These are phyloP conservation scores for Russula compacta DNA, from an alignment of 768 basidiomycete genomes.

Conservation along the genomic window DNA sequence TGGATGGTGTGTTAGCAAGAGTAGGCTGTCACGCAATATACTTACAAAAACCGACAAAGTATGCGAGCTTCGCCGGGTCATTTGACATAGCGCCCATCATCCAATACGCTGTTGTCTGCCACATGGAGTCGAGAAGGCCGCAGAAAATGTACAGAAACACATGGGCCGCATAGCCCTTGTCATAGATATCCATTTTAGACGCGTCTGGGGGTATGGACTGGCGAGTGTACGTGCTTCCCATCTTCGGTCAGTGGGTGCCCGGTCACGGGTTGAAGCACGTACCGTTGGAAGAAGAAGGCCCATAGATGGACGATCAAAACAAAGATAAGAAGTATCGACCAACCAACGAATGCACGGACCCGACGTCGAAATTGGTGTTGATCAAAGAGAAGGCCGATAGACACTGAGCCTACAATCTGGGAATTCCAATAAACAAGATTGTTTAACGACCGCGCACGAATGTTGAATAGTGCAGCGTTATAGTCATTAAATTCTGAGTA, in stretches of 20 bases:
- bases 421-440: constrained; percentile 72
- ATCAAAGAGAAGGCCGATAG: constrained; percentile 65
- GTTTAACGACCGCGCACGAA: constrained; percentile 68
- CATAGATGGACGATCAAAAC: constrained; percentile 66
- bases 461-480: constrained; percentile 74
- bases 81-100: constrained; percentile 83
- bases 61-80: constrained; percentile 67
- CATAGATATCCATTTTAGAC: constrained; percentile 50
- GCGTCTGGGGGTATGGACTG: constrained; percentile 33
- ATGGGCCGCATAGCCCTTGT: constrained; percentile 43
- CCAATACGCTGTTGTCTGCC: constrained; percentile 81
- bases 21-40: constrained; percentile 11
- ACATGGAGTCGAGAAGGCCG: constrained; percentile 72
- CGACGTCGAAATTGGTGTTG: constrained; percentile 46
- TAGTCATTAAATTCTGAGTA: constrained; percentile 64
- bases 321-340: constrained; percentile 51
- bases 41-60: constrained; percentile 77
- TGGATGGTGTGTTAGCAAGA: background rate
- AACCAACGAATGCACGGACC: constrained; percentile 61
- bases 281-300: constrained; percentile 73
- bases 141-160: constrained; percentile 62
- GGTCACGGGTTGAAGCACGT: constrained; percentile 10
- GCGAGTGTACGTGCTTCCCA: constrained; percentile 49
- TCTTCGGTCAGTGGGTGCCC: constrained; percentile 11
- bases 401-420: constrained; percentile 67